A percentile compares a stretch with the other conserved stretches of the same genome.
phyloP scores from a whole-genome alignment of 139 green algal species.

The Axilococcus clingmanii region DNA sequence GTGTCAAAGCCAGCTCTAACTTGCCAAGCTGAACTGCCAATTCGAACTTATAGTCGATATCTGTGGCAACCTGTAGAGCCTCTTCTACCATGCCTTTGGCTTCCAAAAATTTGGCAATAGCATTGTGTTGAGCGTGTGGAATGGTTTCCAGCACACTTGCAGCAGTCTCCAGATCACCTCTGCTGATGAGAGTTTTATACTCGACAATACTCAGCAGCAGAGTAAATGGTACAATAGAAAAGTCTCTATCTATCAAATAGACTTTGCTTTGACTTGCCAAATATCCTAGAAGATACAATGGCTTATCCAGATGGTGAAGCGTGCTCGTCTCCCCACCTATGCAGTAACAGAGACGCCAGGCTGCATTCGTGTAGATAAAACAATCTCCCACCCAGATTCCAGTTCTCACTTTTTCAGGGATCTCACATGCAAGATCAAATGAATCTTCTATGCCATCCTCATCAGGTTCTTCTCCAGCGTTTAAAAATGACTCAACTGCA shows the following conservation, averaged over 20 bases:
- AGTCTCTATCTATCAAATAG: constrained; percentile 92
- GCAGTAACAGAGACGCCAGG: constrained; percentile 95
- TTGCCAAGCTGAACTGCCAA: constrained; percentile 80
- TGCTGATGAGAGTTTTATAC: constrained; percentile 88
- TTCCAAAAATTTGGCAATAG: constrained; percentile 91
- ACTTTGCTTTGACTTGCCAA: constrained; percentile 77
- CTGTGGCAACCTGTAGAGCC: constrained; percentile 85
- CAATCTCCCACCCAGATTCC: constrained; percentile 81
- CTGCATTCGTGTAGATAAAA: constrained; percentile 96
- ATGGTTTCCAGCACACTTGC: constrained; percentile 45
- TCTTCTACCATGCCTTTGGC: constrained; percentile 61
- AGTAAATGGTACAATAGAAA: constrained; percentile 72
- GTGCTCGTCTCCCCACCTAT: constrained; percentile 96
- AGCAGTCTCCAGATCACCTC: constrained; percentile 64
- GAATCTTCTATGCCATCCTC: constrained; percentile 93
- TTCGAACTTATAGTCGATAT: constrained; percentile 90
- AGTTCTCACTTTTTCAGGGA: constrained; percentile 60
- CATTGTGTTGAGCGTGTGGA: constrained; percentile 61
- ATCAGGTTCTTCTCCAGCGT: constrained; percentile 44
- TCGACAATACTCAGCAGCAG: constrained; percentile 92
- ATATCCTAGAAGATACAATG: constrained; percentile 97
- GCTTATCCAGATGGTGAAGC: constrained; percentile 91
- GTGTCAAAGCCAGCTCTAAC: constrained; percentile 64
- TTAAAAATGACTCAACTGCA: constrained; percentile 50
- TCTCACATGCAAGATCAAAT: constrained; percentile 93